Evolutionary conservation across 495 filamentous ascomycete species (phyloP).

Genomic region (Copromyces sp.): DNA sequence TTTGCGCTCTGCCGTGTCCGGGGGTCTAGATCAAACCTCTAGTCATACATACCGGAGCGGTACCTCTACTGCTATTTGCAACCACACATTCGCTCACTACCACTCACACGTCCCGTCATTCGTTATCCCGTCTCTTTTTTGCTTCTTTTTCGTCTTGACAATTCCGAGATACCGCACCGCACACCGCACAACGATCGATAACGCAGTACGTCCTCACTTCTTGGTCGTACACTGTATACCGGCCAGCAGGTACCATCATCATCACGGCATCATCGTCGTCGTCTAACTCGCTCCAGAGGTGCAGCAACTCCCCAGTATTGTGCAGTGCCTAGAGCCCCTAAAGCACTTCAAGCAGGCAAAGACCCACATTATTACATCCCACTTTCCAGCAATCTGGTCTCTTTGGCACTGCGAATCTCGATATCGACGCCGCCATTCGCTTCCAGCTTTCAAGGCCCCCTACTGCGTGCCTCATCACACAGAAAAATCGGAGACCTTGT

Average conservation of each 20-base stretch:
- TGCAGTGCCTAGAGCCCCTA: background rate
- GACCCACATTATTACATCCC: background rate
- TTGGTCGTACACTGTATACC: background rate
- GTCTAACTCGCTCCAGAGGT: background rate
- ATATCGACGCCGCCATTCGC: background rate
- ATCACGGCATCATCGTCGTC: background rate
- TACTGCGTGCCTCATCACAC: background rate
- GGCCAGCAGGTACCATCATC: background rate
- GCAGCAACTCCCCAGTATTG: background rate
- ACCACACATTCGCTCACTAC: background rate
- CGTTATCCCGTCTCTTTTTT: background rate
- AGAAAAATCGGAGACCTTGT: too few species aligned
- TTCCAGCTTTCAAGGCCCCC: background rate
- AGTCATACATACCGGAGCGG: background rate
- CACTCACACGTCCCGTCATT: background rate
- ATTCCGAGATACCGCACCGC: background rate
- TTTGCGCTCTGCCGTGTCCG: background rate
- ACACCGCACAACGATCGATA: background rate
- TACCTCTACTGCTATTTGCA: background rate
- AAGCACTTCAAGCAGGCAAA: background rate
- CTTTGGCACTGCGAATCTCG: background rate
- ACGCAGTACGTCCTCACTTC: background rate
- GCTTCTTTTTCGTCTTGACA: background rate
- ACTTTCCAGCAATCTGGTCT: background rate
- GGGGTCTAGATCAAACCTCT: background rate